Conservation (phyloP, 2,329 filamentous ascomycete genomes). For the Verticillium nubilum region DNA sequence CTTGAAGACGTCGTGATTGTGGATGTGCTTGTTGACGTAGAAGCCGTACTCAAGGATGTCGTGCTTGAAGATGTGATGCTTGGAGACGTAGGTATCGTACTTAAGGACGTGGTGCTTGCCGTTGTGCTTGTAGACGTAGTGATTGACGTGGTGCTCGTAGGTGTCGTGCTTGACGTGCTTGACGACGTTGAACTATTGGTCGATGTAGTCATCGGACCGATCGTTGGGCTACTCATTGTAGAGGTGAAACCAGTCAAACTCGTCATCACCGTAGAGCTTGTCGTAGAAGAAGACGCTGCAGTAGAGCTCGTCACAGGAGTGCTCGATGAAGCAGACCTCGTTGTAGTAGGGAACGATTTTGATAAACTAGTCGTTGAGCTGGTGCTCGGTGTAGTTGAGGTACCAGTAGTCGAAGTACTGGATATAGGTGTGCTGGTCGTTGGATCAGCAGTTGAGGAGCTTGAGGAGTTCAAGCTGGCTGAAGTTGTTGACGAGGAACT, state of each 20-base stretch:
- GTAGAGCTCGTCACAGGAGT: neutral
- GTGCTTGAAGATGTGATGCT: too few relatives aligned
- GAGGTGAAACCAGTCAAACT: too few relatives aligned
- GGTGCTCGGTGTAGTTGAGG: neutral
- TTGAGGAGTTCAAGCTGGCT: too few relatives aligned
- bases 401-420: neutral
- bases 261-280: neutral
- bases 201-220: neutral
- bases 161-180: neutral
- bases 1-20: neutral
- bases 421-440: too few relatives aligned
- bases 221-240: neutral
- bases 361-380: neutral
- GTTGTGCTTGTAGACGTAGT: neutral
- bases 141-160: neutral
- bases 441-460: too few relatives aligned
- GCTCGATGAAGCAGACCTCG: neutral
- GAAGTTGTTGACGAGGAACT: too few relatives aligned
- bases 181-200: neutral
- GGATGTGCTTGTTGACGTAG: too few relatives aligned
- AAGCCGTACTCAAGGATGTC: too few relatives aligned
- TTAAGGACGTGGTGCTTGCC: neutral
- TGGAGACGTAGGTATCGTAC: too few relatives aligned
- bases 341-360: neutral
- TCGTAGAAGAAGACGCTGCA: neutral